These are phyloP conservation scores for Mucor velutinosus DNA, from an alignment of 371 early-diverging fungal genomes.

Conservation along the genomic window DNA sequence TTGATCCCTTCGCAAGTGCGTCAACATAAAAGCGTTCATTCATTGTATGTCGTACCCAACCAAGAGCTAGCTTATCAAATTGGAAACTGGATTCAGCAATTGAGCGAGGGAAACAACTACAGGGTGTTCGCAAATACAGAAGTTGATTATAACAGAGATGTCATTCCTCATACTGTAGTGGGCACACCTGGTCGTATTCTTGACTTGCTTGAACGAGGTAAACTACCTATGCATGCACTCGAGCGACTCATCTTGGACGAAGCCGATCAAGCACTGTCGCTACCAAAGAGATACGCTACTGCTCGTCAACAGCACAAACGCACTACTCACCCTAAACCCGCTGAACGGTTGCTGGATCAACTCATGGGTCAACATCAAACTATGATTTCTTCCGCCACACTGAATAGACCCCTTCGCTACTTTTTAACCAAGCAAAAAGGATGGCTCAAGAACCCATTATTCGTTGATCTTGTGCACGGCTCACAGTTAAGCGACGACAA, in stretches of 20 bases:
- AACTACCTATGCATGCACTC: slow-evolving; percentile 50
- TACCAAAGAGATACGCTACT: slow-evolving; percentile 64
- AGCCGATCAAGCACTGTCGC: slow-evolving; percentile 70
- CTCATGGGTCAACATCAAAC: slow-evolving; percentile 48
- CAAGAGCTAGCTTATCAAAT: slow-evolving; percentile 89
- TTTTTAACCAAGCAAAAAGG: slow-evolving; percentile 49
- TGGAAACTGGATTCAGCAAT: slow-evolving; percentile 44
- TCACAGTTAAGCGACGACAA: slow-evolving; percentile 20
- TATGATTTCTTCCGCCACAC: slow-evolving; percentile 71
- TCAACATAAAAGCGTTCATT: slow-evolving; percentile 30
- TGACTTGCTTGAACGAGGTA: slow-evolving; percentile 39
- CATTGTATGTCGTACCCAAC: slow-evolving; percentile 82
- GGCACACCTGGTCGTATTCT: slow-evolving; percentile 71
- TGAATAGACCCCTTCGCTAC: slow-evolving; percentile 66
- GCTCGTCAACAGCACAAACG: slow-evolving; percentile 50
- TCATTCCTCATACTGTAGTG: slow-evolving; percentile 50
- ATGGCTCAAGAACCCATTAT: slow-evolving; percentile 62
- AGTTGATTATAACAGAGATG: not conserved
- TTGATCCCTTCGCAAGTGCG: not conserved
- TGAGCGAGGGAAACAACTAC: slow-evolving; percentile 16
- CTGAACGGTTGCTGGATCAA: slow-evolving; percentile 55
- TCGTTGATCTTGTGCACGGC: slow-evolving; percentile 63
- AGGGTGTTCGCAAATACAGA: slow-evolving; percentile 2
- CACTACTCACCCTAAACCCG: slow-evolving; percentile 65
- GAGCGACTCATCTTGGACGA: slow-evolving; percentile 76